Evolutionary conservation across 1,284 basidiomycete genomes (phyloP), one percentile per base, ranked within the genome.

Genomic region (Irpex sp.): DNA sequence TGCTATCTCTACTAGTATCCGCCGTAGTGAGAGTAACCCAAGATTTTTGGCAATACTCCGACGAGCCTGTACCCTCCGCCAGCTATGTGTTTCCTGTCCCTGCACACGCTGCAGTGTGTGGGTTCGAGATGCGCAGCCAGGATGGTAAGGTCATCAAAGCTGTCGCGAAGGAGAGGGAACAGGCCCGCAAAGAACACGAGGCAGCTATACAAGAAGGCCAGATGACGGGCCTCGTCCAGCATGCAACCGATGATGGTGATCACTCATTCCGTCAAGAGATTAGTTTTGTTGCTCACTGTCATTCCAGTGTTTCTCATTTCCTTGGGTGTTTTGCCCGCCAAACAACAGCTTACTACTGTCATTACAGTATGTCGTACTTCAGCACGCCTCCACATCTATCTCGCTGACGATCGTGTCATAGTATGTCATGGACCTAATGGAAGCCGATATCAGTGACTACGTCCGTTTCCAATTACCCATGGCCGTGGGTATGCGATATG

Each of bases 241-340:
- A 75, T 65, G 80, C 79, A 2, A 77, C 78, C 0, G 80, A 82
- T 58, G 84, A 86, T 63, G 71, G 84, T 85, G 55, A 67, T 48
- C 47, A 33, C 19, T 19, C 33, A 23, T 33, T 33, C 28, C 10
- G 36, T 28, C 45, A 56, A 35, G 28, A 28, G 49, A 19, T 10
- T 16, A 33, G 57, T 49, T 51, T 23, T 18, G 45, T n/a, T 56
- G 12, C 36, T 19, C n/a, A 58, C 33, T 10, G 10, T 39, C 8
- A 16, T 21, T 19, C 12, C 60, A 85, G 84, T 82, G 55, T 85
- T 86, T 66, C 81, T 78, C 0, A 81, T 86, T 39, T 84, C 83
- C 2, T 66, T 86, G 5, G 84, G 84, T 6, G 77, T 78, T 2
- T 77, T 86, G 55, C 79, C 80, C 35, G 71, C 78, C 0, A 62